A percentile compares a stretch with the other conserved stretches of the same genome.
These are phyloP conservation scores for Botrytis hyacinthi DNA, from an alignment of 2,329 filamentous ascomycete genomes.

Conservation along the genomic window DNA sequence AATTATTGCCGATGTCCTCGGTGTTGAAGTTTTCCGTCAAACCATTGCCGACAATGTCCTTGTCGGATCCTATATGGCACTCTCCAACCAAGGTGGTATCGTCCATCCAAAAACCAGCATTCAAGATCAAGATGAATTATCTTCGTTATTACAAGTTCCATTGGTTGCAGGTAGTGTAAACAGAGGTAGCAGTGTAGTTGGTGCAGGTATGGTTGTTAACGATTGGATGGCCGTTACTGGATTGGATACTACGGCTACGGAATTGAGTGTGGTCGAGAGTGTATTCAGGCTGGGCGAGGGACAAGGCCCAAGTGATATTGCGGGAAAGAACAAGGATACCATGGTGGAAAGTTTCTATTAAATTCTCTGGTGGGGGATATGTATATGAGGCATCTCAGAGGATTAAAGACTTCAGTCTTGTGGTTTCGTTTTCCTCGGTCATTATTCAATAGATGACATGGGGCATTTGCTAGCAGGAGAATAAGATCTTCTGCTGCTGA, in stretches of 20 bases:
- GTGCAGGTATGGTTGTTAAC: conserved; percentile 94
- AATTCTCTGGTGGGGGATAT: conserved; percentile 32
- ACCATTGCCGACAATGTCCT: conserved; percentile 97
- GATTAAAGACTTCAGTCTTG: neutral
- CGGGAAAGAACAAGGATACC: conserved; percentile 87
- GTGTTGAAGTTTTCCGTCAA: conserved; percentile 87
- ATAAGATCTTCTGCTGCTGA: neutral
- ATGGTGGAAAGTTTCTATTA: conserved; percentile 99
- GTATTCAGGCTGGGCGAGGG: conserved; percentile 94
- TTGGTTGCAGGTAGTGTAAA: conserved; percentile 94
- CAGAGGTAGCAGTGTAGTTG: conserved; percentile 89
- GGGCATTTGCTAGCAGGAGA: neutral
- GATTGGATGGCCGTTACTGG: conserved; percentile 97
- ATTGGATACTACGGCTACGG: conserved; percentile 93
- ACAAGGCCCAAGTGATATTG: conserved; percentile 72
- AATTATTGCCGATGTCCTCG: conserved; percentile 92
- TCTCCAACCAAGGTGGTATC: conserved; percentile 93
- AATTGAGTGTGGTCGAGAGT: conserved; percentile 92
- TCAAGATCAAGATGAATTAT: conserved; percentile 97
- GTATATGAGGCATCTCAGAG: neutral
- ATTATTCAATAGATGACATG: neutral
- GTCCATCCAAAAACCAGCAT: conserved; percentile 97
- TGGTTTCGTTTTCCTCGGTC: neutral
- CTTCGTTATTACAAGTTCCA: conserved; percentile 88
- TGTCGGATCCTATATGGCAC: conserved; percentile 92